Evolutionary conservation across 2,329 filamentous ascomycete genomes (phyloP).

Genomic region (Calcarisporium arbuscula): DNA sequence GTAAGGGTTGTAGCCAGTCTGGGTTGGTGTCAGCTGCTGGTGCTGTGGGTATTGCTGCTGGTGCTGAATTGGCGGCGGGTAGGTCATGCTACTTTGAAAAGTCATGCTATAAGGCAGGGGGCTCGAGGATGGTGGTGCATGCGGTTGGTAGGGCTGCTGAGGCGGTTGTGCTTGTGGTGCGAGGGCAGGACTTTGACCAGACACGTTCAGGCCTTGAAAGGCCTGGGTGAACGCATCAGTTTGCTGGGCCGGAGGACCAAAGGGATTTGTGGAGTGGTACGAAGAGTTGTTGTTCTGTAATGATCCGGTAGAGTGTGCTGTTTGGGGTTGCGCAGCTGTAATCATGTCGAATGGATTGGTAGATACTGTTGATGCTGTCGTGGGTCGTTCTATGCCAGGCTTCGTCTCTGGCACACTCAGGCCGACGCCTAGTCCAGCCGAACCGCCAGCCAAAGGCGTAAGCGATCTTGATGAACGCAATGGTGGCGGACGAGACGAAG

Average conservation of each 20-base stretch:
- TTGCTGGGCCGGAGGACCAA: constrained; percentile 44
- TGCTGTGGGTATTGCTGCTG: constrained; percentile 23
- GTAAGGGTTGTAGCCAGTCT: constrained; percentile 49
- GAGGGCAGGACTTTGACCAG: constrained; percentile 57
- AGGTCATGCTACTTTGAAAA: constrained; percentile 38
- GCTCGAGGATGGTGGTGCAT: constrained; percentile 34
- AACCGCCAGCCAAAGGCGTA: constrained; percentile 43
- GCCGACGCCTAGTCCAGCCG: constrained; percentile 23
- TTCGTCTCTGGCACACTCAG: constrained; percentile 24
- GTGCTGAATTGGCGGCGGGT: constrained; percentile 28
- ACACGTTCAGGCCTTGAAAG: constrained; percentile 70
- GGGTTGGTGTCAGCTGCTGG: too few species aligned
- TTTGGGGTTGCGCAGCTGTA: constrained; percentile 49
- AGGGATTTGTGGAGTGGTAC: constrained; percentile 60
- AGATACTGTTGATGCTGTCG: constrained; percentile 40
- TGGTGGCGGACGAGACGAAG: constrained; percentile 39
- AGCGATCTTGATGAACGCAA: constrained; percentile 45
- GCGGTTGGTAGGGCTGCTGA: constrained; percentile 38
- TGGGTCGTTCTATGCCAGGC: constrained; percentile 23
- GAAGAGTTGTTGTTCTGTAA: constrained; percentile 53
- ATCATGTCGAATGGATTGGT: constrained; percentile 65
- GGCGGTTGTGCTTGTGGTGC: constrained; percentile 51
- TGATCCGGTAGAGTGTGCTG: constrained; percentile 58
- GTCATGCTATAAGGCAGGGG: constrained; percentile 32
- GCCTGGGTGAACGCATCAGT: constrained; percentile 52